phyloP scores from a whole-genome alignment of 805 yeast genomes.

The Wickerhamomyces bovis region DNA sequence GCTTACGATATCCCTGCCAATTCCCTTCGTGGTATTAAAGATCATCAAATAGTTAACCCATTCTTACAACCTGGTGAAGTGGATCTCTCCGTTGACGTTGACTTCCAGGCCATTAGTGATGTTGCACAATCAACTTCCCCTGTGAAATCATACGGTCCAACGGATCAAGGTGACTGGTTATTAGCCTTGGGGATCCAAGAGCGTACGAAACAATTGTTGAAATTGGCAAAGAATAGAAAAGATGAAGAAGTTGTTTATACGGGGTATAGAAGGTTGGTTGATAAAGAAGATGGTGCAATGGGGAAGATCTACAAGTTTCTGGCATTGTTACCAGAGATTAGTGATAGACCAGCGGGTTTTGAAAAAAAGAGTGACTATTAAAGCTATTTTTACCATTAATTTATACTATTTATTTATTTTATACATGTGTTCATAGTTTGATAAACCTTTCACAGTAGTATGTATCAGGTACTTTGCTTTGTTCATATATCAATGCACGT shows the following conservation, averaged over 20 bases:
- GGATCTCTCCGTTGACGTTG: slow-evolving; percentile 81
- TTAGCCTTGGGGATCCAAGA: slow-evolving; percentile 70
- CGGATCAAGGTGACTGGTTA: slow-evolving; percentile 75
- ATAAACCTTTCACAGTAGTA: too few species aligned
- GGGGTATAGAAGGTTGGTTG: slow-evolving; percentile 59
- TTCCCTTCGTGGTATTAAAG: slow-evolving; percentile 64
- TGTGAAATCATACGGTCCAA: slow-evolving; percentile 46
- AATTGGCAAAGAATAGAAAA: slow-evolving; percentile 31
- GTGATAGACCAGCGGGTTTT: neutral
- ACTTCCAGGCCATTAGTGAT: slow-evolving; percentile 52
- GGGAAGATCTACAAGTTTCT: slow-evolving; percentile 72
- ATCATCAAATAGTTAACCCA: slow-evolving; percentile 71
- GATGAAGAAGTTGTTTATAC: slow-evolving; percentile 47
- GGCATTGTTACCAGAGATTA: slow-evolving; percentile 20
- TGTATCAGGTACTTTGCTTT: too few species aligned
- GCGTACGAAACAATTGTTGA: slow-evolving; percentile 54
- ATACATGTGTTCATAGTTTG: too few species aligned
- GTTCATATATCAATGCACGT: neutral
- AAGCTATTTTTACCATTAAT: neutral
- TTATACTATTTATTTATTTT: neutral
- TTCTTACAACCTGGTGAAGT: slow-evolving; percentile 72
- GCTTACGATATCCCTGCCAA: slow-evolving; percentile 57
- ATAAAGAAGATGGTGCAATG: slow-evolving; percentile 57
- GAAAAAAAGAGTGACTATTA: neutral
- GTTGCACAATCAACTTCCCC: slow-evolving; percentile 18